Evolutionary conservation across 139 green algal species (phyloP), one percentile per base, ranked within the genome.

Genomic region (Chlorella sp.): DNA sequence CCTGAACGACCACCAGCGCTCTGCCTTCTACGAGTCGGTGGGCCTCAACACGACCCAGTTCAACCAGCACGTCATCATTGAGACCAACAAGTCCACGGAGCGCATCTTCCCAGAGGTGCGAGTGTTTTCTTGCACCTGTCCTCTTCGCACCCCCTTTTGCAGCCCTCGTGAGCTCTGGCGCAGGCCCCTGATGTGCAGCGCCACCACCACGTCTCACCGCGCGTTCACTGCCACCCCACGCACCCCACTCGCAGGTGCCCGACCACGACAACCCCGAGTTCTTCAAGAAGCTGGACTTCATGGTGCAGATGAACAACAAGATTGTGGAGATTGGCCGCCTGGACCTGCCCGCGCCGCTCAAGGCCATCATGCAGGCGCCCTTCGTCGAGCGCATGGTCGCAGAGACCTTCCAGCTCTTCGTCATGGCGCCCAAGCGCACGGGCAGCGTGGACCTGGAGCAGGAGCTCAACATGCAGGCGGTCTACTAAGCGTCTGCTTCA

Each of bases 31-130:
- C 83, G 85, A 92, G 75, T 87, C 88, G 3, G 70, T 99, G 32
- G 95, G 95, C 81, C 79, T 99, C 51, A 88, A 98, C 84, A 97
- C 93, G 62, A 97, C 82, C 14, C 72, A 95, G 81, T 99, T 99
- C 87, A 96, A 98, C 88, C 89, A 93, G 89, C 95, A 99, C 73
- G 95, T 99, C 24, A 96, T 99, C 83, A 92, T 97, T 60, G 91
- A 99, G 91, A 99, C 95, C 35, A 99, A 99, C 91, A 97, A 94
- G 70, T 95, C 93, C 34, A 98, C 92, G 4, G 90, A 85, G 31
- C 85, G 94, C 67, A 91, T 99, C 78, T 99, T 99, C 90, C 94
- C 95, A 17, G 88, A 91, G 75, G 95, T 98, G n/a, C n/a, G n/a
- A n/a, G n/a, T n/a, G n/a, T n/a, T n/a, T n/a, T n/a, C n/a, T n/a